Conservation (phyloP, 2,329 filamentous ascomycete species). For the Truncatella angustata region DNA sequence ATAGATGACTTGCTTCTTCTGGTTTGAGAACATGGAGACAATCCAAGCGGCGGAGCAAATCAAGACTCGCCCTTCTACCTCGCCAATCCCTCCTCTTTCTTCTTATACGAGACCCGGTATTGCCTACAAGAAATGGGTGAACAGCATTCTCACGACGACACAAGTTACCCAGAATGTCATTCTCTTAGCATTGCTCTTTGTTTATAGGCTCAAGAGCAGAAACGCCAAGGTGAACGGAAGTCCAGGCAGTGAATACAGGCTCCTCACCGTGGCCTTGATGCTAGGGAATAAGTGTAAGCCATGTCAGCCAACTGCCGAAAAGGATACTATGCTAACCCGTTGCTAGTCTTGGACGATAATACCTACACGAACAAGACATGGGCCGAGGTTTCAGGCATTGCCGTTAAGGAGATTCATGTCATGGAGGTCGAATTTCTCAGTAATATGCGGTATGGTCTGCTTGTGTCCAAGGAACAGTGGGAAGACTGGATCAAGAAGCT, state of each 20-base stretch:
- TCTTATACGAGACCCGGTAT: conserved; percentile 72
- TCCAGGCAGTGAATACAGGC: conserved; percentile 86
- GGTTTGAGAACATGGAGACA: conserved; percentile 88
- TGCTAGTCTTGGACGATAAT: conserved; percentile 85
- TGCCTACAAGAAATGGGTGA: conserved; percentile 91
- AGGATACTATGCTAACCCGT: background rate
- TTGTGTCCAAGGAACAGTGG: conserved; percentile 86
- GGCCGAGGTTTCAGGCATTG: conserved; percentile 95
- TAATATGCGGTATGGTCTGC: conserved; percentile 94
- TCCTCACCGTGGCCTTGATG: conserved; percentile 95
- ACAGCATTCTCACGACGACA: conserved; percentile 85
- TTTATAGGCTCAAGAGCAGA: conserved; percentile 87
- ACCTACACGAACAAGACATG: conserved; percentile 99
- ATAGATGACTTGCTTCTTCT: conserved; percentile 93
- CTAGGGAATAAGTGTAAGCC: conserved; percentile 93
- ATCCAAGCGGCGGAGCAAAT: conserved; percentile 71
- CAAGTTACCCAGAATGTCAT: conserved; percentile 97
- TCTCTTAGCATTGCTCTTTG: conserved; percentile 83
- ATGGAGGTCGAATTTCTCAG: conserved; percentile 99
- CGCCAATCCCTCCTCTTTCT: conserved; percentile 51
- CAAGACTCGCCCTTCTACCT: conserved; percentile 33
- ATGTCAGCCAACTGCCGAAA: too few relatives aligned
- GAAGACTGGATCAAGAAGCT: conserved; percentile 81
- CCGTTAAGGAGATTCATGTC: conserved; percentile 91
- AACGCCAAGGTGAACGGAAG: conserved; percentile 89